Evolutionary conservation across 2,329 filamentous ascomycete genomes (phyloP).

Genomic region (Aspergillus versicolor): DNA sequence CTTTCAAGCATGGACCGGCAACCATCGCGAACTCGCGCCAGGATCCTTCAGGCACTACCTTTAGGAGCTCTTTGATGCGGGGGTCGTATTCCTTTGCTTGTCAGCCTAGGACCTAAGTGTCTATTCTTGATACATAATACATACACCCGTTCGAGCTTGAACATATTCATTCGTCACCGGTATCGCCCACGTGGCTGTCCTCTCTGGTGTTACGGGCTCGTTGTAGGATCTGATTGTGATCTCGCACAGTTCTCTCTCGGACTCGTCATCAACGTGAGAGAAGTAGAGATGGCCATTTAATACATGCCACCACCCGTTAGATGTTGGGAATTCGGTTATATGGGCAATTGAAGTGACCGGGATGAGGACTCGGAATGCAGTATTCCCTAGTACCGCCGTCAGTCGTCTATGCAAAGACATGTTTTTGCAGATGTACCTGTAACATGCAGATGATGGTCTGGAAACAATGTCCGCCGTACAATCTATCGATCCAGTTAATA

Average conservation of each 20-base stretch:
- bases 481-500: neutral
- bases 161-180: constrained; percentile 1
- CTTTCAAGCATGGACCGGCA: neutral
- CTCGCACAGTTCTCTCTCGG: constrained; percentile 1
- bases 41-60: neutral
- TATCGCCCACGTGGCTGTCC: constrained; percentile 3
- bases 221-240: constrained; percentile 4
- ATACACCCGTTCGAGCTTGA: neutral
- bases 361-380: constrained; percentile 2
- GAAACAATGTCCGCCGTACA: neutral
- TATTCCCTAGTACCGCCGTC: neutral
- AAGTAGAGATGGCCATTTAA: constrained; percentile 5
- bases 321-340: neutral
- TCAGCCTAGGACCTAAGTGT: neutral
- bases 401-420: too few relatives aligned
- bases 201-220: neutral
- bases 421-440: neutral
- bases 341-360: neutral
- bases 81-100: neutral
- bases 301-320: constrained; percentile 2
- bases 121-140: too few relatives aligned
- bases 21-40: constrained; percentile 7
- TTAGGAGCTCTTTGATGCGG: neutral
- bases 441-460: neutral
- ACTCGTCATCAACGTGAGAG: constrained; percentile 1